phyloP scores from a whole-genome alignment of 2,329 filamentous ascomycete genomes.

The Drechslerella stenobrocha region DNA sequence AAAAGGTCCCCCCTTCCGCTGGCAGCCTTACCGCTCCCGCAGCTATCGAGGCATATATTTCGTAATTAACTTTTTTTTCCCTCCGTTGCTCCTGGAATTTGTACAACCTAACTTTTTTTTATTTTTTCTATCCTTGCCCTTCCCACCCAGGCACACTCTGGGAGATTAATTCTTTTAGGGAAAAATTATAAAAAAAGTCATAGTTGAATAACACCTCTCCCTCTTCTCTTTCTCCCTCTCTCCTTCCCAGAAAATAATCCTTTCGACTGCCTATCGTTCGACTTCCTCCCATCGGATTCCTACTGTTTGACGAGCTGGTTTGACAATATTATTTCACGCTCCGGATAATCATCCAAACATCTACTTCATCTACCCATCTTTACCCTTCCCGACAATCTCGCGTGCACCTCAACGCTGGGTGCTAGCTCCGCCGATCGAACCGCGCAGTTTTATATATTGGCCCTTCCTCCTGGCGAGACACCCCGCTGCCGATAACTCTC shows the following conservation, averaged over 20 bases:
- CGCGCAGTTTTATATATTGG: conserved; percentile 36
- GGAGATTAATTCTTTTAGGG: conserved; percentile 13
- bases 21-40: conserved; percentile 32
- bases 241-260: conserved; percentile 9
- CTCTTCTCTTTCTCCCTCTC: conserved; percentile 34
- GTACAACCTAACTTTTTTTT: conserved; percentile 46
- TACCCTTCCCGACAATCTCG: conserved; percentile 5
- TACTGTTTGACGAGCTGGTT: conserved; percentile 34
- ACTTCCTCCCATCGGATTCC: conserved; percentile 12
- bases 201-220: conserved; percentile 35
- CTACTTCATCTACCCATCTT: conserved; percentile 16
- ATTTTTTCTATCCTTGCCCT: conserved; percentile 13
- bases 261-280: conserved; percentile 21
- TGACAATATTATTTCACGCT: conserved; percentile 41
- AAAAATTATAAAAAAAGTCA: conserved; percentile 21
- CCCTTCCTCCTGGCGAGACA: conserved; percentile 20
- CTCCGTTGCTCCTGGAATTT: conserved; percentile 34
- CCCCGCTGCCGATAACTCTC: conserved; percentile 18
- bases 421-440: conserved; percentile 43
- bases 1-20: conserved; percentile 44
- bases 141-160: conserved; percentile 2
- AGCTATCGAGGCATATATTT: conserved; percentile 37
- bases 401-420: conserved; percentile 4
- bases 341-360: conserved; percentile 21
- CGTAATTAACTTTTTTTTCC: conserved; percentile 21